Percentiles rank a stretch among this genome's conserved stretches.
phyloP scores from a whole-genome alignment of 2,329 filamentous ascomycete species.

The Aspergillus fumigatiaffinis region DNA sequence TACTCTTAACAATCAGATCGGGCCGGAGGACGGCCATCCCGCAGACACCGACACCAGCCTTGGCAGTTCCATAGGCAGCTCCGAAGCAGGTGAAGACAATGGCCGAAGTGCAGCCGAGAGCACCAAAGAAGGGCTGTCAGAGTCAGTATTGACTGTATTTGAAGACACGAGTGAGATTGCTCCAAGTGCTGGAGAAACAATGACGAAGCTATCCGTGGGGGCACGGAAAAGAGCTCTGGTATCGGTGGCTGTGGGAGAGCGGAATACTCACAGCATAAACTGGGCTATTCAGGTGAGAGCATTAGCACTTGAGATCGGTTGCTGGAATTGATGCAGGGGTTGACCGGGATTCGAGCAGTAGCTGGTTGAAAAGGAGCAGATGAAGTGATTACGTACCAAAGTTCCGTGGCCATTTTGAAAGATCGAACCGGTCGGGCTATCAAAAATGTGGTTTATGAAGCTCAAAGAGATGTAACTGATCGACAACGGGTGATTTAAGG shows the following conservation, averaged over 20 bases:
- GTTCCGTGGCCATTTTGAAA: conserved; percentile 67
- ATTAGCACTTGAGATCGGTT: conserved; percentile 18
- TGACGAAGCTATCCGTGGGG: conserved; percentile 10
- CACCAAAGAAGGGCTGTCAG: conserved; percentile 84
- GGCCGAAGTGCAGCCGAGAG: conserved; percentile 91
- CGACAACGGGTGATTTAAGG: conserved; percentile 17
- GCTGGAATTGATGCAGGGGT: not conserved
- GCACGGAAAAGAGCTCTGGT: not conserved
- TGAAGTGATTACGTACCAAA: conserved; percentile 64
- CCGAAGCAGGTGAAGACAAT: conserved; percentile 97
- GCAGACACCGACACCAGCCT: conserved; percentile 97
- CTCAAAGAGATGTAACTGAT: conserved; percentile 14
- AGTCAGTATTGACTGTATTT: not conserved
- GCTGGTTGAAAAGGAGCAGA: conserved; percentile 24
- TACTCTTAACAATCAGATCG: conserved; percentile 99
- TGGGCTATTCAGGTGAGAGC: conserved; percentile 59
- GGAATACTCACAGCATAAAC: conserved; percentile 90
- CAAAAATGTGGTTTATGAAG: conserved; percentile 9
- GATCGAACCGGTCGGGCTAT: conserved; percentile 14
- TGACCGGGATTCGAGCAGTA: not conserved
- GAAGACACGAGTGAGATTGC: conserved; percentile 5
- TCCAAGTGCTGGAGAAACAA: conserved; percentile 6
- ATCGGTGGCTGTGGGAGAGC: conserved; percentile 8
- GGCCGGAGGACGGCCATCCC: conserved; percentile 97
- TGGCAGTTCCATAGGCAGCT: conserved; percentile 97